Conservation (phyloP, 345 rosid genomes). For the Corchorus capsularis region DNA sequence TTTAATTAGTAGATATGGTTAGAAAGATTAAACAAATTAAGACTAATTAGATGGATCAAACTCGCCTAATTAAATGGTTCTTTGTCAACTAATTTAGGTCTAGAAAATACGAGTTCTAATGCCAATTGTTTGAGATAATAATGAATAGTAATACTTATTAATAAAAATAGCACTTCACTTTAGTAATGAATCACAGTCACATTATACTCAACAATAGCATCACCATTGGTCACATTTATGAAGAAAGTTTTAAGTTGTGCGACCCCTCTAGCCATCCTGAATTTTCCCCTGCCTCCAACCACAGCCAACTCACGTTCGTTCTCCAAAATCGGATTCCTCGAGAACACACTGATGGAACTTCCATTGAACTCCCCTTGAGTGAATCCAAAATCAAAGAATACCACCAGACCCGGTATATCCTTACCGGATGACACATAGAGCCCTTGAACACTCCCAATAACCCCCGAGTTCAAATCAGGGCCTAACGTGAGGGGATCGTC, state of each 20-base stretch:
- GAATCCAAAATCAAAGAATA: constrained; percentile 29
- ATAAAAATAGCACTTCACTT: not conserved
- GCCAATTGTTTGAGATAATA: no score
- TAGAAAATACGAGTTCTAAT: no score
- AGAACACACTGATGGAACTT: constrained; percentile 33
- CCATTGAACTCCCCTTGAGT: constrained; percentile 29
- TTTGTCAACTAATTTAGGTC: no score
- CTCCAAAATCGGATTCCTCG: constrained; percentile 30
- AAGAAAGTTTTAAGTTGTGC: constrained; percentile 15
- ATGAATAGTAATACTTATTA: no score
- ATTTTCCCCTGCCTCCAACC: constrained; percentile 35
- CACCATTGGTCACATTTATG: constrained; percentile 10
- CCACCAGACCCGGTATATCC: not conserved
- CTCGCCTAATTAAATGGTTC: no score
- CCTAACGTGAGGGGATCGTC: constrained; percentile 35
- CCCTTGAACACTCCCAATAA: constrained; percentile 36
- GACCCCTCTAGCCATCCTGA: constrained; percentile 33
- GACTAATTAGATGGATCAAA: no score
- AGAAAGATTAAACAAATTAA: no score
- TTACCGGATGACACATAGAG: constrained; percentile 23
- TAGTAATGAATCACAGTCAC: constrained; percentile 21
- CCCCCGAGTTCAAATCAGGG: constrained; percentile 21
- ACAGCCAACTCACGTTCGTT: constrained; percentile 30
- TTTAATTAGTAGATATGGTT: no score
- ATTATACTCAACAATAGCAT: constrained; percentile 27